Percentiles rank a stretch among this genome's conserved stretches.
Conservation (phyloP, 805 yeast genomes). For the Kuraishia piskuri region DNA sequence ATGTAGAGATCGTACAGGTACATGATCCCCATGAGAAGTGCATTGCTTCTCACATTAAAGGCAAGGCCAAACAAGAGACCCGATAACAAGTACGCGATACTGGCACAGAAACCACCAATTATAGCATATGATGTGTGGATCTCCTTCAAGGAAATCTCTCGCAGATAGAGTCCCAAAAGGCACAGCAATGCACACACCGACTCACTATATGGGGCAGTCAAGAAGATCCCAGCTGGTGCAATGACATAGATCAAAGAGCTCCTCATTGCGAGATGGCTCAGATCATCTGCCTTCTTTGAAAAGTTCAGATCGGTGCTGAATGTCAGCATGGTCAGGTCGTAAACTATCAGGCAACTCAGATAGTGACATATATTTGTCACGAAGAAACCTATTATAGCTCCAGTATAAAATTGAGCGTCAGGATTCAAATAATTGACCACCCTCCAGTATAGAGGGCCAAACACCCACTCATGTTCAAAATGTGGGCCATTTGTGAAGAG, state of each 20-base stretch:
- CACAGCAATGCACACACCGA: conserved; percentile 55
- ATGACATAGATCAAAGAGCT: conserved; percentile 41
- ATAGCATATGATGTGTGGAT: neutral
- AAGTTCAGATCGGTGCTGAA: conserved; percentile 3
- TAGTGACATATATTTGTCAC: conserved; percentile 47
- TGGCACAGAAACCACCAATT: neutral
- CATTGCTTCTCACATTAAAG: conserved; percentile 66
- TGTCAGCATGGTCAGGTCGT: conserved; percentile 31
- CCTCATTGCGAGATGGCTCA: conserved; percentile 15
- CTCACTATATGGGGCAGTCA: conserved; percentile 72
- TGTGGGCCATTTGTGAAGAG: conserved; percentile 37
- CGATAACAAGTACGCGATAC: conserved; percentile 27
- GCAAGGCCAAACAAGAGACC: conserved; percentile 50
- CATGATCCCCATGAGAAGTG: conserved; percentile 61
- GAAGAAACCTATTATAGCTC: conserved; percentile 37
- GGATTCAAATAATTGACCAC: conserved; percentile 19
- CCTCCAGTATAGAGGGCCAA: conserved; percentile 70
- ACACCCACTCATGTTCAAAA: conserved; percentile 91
- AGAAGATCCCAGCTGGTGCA: conserved; percentile 78
- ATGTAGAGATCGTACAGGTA: conserved; percentile 47
- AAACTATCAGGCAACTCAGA: conserved; percentile 37
- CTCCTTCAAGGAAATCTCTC: conserved; percentile 26
- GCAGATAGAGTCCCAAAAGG: conserved; percentile 43
- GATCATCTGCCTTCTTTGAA: neutral
- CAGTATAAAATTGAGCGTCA: conserved; percentile 29